Base-by-base conservation (phyloP, 495 filamentous ascomycete genomes). In the Daldinia bambusicola region DNA sequence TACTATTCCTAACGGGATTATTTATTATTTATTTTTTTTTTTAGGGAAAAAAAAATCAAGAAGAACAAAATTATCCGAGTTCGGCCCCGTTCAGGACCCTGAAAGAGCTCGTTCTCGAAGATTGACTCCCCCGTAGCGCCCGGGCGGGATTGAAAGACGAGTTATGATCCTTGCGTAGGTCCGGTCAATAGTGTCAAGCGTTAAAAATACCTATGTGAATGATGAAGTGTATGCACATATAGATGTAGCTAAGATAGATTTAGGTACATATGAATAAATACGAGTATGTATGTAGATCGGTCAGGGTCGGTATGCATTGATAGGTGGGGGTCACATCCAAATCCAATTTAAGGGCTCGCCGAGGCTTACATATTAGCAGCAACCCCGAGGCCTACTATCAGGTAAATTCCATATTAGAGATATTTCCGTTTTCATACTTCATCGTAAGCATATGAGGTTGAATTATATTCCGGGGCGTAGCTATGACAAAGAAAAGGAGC, bases 101-200 rank as follows among this genome's bases (percentile, higher is more conserved):
- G 64, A 58, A 64, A 61, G 66, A 66, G 36, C 69, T 67, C 59
- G 53, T 58, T 58, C 66, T 69, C 43, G 34, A 10, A 22, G 51
- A 59, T 32, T 61, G 38, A 40, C 30, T 48, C 36, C 53, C 37
- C 52, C 53, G 56, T 63, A 73, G 61, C 65, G 64, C 51, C 41
- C 61, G 55, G 61, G 57, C 51, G 61, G 61, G 43, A 53, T 57
- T 37, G 61, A 65, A 45, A 43, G 65, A 57, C 16, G 32, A 58
- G 48, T 55, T 18, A 40, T 63, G 13, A 72, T 37, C 70, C 70
- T 65, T 68, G 65, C 43, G 50, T 16, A 7, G 16, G 37, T 61
- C 65, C 18, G 43, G 70, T 69, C 65, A 61, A 72, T 72, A 72
- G 65, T 69, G 65, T 58, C 55, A 43, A 65, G 55, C 65, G 65